Conservation (phyloP, 1,284 basidiomycete genomes). For the Marasmius tenuissimus region DNA sequence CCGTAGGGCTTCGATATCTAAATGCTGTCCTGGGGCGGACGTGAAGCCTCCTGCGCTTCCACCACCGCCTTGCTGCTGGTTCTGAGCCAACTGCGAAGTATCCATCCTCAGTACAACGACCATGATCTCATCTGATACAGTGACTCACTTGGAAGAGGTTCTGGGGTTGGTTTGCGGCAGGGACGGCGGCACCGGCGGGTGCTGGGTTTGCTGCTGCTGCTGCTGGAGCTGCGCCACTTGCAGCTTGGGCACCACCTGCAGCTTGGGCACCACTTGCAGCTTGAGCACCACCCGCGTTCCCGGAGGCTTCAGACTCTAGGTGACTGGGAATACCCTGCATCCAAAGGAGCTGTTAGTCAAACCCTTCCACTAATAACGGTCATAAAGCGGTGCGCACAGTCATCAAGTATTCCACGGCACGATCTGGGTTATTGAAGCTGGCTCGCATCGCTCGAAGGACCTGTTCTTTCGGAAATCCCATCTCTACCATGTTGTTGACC, state of each 20-base stretch:
- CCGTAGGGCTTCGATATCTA: conserved; percentile 56
- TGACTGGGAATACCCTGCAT: conserved; percentile 83
- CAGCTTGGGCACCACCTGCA: conserved; percentile 31
- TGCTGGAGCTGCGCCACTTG: conserved; percentile 35
- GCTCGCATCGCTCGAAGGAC: conserved; percentile 88
- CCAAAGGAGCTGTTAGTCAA: conserved; percentile 10
- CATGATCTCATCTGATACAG: neutral
- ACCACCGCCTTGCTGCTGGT: conserved; percentile 54
- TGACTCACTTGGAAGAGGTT: conserved; percentile 74
- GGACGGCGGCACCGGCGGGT: conserved; percentile 32
- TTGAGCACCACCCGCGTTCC: neutral
- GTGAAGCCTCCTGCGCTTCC: conserved; percentile 32
- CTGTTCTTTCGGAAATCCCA: conserved; percentile 92
- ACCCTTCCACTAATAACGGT: conserved; percentile 3
- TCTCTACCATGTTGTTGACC: conserved; percentile 84
- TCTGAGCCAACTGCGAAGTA: conserved; percentile 61
- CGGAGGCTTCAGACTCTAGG: conserved; percentile 49
- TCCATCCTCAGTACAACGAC: conserved; percentile 10
- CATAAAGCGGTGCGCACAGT: conserved; percentile 56
- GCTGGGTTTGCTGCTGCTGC: conserved; percentile 32
- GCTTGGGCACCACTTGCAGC: conserved; percentile 27
- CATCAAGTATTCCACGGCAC: conserved; percentile 97
- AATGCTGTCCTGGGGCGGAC: conserved; percentile 33
- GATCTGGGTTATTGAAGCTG: conserved; percentile 97
- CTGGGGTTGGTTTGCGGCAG: conserved; percentile 47